These are phyloP conservation scores for Pseudogymnoascus pannorum DNA, from an alignment of 2,329 filamentous ascomycete species.

Conservation along the genomic window DNA sequence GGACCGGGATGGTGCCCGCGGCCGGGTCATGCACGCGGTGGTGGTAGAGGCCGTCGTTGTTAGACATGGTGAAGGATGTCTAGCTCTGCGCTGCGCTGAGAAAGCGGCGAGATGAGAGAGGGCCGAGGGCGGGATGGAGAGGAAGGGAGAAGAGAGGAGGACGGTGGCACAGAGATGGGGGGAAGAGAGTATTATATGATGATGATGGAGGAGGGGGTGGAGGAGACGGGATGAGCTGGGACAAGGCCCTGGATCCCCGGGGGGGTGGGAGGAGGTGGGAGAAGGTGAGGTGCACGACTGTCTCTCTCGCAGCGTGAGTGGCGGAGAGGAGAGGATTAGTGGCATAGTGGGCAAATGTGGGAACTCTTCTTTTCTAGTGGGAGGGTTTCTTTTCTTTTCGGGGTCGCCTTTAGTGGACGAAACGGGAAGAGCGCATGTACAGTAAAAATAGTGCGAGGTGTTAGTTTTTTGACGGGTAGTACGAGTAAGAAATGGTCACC, in stretches of 20 bases:
- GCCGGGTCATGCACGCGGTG: constrained; percentile 24
- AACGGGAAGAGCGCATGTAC: neutral
- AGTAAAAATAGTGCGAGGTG: neutral
- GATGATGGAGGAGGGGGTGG: neutral
- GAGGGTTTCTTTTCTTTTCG: neutral
- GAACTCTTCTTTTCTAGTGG: neutral
- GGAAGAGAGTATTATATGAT: neutral
- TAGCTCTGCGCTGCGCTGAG: neutral
- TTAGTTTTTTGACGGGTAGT: neutral
- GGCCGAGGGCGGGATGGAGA: neutral
- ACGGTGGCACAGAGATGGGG: neutral
- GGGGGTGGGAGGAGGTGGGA: neutral
- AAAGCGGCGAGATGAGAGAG: neutral
- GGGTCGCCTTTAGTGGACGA: neutral
- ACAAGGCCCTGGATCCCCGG: neutral
- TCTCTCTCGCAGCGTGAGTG: neutral
- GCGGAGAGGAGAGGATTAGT: neutral
- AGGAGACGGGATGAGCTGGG: neutral
- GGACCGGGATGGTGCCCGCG: constrained; percentile 21
- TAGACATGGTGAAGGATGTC: neutral
- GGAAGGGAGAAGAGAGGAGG: constrained; percentile 1
- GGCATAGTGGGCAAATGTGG: neutral
- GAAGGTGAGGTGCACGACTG: constrained; percentile 1
- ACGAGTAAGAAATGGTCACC: constrained; percentile 5
- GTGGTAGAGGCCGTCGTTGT: constrained; percentile 18